Evolutionary conservation across 2,329 filamentous ascomycete genomes (phyloP).

Genomic region (Pseudogymnoascus sp.): DNA sequence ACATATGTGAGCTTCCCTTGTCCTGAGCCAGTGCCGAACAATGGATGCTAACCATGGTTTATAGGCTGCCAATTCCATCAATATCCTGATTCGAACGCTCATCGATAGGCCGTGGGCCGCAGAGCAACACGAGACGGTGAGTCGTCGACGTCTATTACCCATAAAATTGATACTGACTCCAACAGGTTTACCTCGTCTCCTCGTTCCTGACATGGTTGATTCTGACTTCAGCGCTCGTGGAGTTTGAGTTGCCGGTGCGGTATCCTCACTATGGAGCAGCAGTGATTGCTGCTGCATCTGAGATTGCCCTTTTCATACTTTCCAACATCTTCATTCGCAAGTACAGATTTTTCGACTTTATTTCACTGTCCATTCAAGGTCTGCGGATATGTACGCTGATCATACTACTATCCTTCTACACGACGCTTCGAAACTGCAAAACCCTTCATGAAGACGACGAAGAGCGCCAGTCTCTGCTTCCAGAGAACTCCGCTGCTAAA

Average conservation of each 20-base stretch:
- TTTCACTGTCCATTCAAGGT: slow-evolving; percentile 20
- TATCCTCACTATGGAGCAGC: slow-evolving; percentile 58
- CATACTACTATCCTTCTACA: slow-evolving; percentile 29
- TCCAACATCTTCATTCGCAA: slow-evolving; percentile 21
- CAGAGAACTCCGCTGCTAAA: slow-evolving; percentile 33
- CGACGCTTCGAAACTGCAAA: slow-evolving; percentile 20
- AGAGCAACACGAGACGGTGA: slow-evolving; percentile 26
- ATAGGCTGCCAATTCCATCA: slow-evolving; percentile 26
- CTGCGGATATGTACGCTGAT: slow-evolving; percentile 26
- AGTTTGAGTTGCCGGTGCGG: slow-evolving; percentile 45
- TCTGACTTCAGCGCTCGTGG: slow-evolving; percentile 46
- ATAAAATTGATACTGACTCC: slow-evolving; percentile 12
- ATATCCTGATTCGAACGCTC: slow-evolving; percentile 20
- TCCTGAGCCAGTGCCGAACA: not conserved
- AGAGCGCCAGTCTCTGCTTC: slow-evolving; percentile 51
- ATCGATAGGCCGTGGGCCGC: slow-evolving; percentile 18
- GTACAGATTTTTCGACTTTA: slow-evolving; percentile 19
- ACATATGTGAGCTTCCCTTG: slow-evolving; percentile 32
- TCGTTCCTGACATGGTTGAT: slow-evolving; percentile 57
- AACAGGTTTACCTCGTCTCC: slow-evolving; percentile 47
- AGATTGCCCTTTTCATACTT: slow-evolving; percentile 39
- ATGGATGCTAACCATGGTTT: slow-evolving; percentile 29
- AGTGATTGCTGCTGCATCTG: slow-evolving; percentile 48
- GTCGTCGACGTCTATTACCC: slow-evolving; percentile 9
- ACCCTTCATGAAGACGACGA: slow-evolving; percentile 37